A percentile compares a stretch with the other conserved stretches of the same genome.
These are phyloP conservation scores for Prinsepia uniflora DNA, from an alignment of 306 rosid species.

Conservation along the genomic window DNA sequence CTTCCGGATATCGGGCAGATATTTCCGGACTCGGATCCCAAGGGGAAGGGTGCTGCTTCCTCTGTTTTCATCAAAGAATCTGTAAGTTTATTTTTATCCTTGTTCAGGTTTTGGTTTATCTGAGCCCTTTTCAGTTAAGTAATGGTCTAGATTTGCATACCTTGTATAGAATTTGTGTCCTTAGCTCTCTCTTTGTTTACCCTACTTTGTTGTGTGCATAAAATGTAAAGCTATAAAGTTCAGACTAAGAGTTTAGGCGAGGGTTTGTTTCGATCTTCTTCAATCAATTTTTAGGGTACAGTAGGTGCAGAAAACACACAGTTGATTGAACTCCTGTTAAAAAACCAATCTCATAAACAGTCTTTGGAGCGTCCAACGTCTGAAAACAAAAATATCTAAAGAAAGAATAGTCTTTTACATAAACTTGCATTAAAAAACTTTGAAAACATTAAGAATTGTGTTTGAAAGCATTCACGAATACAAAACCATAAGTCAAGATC, in stretches of 20 bases:
- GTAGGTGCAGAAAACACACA: background rate
- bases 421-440: background rate
- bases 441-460: background rate
- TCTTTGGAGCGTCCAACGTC: background rate
- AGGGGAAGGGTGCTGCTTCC: conserved; percentile 87
- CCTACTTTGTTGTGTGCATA: background rate
- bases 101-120: background rate
- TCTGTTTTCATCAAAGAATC: conserved; percentile 82
- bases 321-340: background rate
- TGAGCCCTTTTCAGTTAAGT: background rate
- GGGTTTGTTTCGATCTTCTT: background rate
- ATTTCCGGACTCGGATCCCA: conserved; percentile 87
- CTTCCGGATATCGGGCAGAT: conserved; percentile 95
- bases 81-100: conserved; percentile 42
- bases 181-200: background rate
- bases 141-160: background rate
- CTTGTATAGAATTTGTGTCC: background rate
- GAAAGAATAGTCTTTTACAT: background rate
- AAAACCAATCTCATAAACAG: background rate
- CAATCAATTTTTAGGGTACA: background rate
- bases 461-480: background rate
- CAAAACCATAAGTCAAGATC: background rate
- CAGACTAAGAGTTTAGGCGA: background rate
- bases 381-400: background rate
- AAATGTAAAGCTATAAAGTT: background rate